These are phyloP conservation scores for Pythium dissimile DNA, from an alignment of 352 stramenopile species.

Conservation along the genomic window DNA sequence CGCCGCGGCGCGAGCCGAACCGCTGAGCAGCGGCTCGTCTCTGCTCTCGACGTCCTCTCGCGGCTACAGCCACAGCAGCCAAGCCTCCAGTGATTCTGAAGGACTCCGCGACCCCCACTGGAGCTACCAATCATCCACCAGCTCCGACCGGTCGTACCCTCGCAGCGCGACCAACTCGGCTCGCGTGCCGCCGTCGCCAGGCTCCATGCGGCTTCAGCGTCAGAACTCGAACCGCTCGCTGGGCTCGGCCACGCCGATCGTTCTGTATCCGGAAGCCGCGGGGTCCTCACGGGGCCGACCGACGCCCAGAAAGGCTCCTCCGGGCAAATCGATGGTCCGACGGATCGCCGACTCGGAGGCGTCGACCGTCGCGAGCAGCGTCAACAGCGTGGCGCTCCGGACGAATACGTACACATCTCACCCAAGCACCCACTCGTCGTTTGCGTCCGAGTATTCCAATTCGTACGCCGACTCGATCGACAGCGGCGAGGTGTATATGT, in stretches of 20 bases:
- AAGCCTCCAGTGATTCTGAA: slow-evolving; percentile 12
- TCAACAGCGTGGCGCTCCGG: slow-evolving; percentile 4
- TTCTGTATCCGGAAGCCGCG: slow-evolving; percentile 14
- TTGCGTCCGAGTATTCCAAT: slow-evolving; percentile 19
- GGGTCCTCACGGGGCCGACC: not conserved
- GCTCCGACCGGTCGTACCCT: not conserved
- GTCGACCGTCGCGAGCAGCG: slow-evolving; percentile 12
- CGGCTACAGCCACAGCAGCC: slow-evolving; percentile 17
- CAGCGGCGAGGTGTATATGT: slow-evolving; percentile 12
- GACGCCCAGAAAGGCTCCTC: not conserved
- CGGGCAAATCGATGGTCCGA: not conserved
- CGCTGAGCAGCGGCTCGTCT: slow-evolving; percentile 13
- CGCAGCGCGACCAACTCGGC: not conserved
- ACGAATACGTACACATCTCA: slow-evolving; percentile 6
- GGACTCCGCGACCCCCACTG: not conserved
- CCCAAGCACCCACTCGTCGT: slow-evolving; percentile 20
- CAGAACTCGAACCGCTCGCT: slow-evolving; percentile 17
- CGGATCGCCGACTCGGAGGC: slow-evolving; percentile 13
- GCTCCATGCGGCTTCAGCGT: not conserved
- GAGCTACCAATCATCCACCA: not conserved
- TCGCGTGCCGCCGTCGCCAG: slow-evolving; percentile 8
- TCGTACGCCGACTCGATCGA: slow-evolving; percentile 18
- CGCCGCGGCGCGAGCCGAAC: slow-evolving; percentile 30
- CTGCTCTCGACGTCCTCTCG: not conserved
- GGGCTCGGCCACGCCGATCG: slow-evolving; percentile 8